Evolutionary conservation across 495 filamentous ascomycete genomes (phyloP).

Genomic region (Pseudevernia furfuracea): DNA sequence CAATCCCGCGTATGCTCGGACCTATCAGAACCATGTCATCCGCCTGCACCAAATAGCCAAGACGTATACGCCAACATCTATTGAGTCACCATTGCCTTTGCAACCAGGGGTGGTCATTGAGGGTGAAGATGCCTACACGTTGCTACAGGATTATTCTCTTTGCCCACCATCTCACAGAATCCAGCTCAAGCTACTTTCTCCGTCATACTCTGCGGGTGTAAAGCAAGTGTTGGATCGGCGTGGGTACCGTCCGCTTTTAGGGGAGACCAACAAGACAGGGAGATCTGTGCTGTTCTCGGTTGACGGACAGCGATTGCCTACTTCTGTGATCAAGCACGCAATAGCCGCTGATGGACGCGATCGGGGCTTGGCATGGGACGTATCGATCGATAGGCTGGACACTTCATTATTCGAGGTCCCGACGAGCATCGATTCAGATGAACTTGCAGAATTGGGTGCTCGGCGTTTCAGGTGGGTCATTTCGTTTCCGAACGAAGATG

Average conservation of each 20-base stretch:
- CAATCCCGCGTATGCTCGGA: slow-evolving; percentile 42
- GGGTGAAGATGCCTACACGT: slow-evolving; percentile 40
- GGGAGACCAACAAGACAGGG: slow-evolving; percentile 10
- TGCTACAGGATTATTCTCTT: slow-evolving; percentile 45
- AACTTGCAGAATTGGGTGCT: neutral
- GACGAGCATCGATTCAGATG: neutral
- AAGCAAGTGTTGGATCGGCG: slow-evolving; percentile 27
- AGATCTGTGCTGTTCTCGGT: slow-evolving; percentile 38
- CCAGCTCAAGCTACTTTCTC: slow-evolving; percentile 24
- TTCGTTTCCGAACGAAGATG: slow-evolving; percentile 38
- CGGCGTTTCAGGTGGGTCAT: slow-evolving; percentile 38
- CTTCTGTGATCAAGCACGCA: slow-evolving; percentile 29
- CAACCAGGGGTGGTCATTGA: slow-evolving; percentile 40
- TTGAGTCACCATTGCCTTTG: slow-evolving; percentile 84
- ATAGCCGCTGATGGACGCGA: slow-evolving; percentile 39
- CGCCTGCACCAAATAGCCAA: slow-evolving; percentile 49
- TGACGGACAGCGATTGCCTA: slow-evolving; percentile 32
- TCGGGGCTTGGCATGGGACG: slow-evolving; percentile 30
- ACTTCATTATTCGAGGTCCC: neutral
- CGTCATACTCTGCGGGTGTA: slow-evolving; percentile 18
- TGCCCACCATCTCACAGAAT: slow-evolving; percentile 36
- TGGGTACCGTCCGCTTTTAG: slow-evolving; percentile 23
- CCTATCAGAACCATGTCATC: slow-evolving; percentile 44
- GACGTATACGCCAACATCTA: slow-evolving; percentile 90
- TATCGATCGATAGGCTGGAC: slow-evolving; percentile 22